A percentile compares a stretch with the other conserved stretches of the same genome.
Conservation (phyloP, 306 rosid genomes). For the Begonia peltatifolia region DNA sequence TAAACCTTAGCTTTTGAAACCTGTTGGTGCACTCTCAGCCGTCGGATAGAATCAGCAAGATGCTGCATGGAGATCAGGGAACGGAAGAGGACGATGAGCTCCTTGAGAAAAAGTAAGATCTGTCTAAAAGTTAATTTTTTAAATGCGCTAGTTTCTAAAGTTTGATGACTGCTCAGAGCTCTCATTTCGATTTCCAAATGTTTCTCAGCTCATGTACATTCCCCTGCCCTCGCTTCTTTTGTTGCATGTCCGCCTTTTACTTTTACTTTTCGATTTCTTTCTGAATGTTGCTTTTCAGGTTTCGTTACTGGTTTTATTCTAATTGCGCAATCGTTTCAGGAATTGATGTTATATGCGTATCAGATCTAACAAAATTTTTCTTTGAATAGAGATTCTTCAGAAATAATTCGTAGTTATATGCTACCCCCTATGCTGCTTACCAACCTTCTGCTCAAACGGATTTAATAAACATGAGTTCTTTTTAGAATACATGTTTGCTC, state of each 20-base stretch:
- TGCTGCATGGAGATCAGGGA: slow-evolving; percentile 48
- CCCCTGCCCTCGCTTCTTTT: not conserved
- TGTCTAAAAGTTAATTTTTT: not conserved
- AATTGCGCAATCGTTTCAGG: too few species aligned
- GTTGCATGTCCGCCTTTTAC: not conserved
- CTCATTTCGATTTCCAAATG: not conserved
- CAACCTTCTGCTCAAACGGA: too few species aligned
- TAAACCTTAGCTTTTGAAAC: not conserved
- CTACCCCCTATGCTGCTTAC: too few species aligned
- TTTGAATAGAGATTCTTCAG: too few species aligned
- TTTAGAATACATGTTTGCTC: too few species aligned
- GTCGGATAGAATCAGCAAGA: slow-evolving; percentile 48
- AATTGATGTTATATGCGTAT: too few species aligned
- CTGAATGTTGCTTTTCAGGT: not conserved
- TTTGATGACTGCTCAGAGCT: not conserved
- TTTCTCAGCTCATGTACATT: not conserved
- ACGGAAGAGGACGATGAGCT: slow-evolving; percentile 50
- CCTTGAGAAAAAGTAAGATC: slow-evolving; percentile 39
- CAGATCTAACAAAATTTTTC: too few species aligned
- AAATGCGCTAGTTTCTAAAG: too few species aligned
- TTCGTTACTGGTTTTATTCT: not conserved
- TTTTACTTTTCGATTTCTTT: not conserved
- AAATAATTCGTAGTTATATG: too few species aligned
- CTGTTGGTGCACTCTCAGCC: slow-evolving; percentile 29
- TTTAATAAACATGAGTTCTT: too few species aligned